These are phyloP conservation scores for Furcasterigmium sp. DNA, from an alignment of 2,329 filamentous ascomycete genomes.

Conservation along the genomic window DNA sequence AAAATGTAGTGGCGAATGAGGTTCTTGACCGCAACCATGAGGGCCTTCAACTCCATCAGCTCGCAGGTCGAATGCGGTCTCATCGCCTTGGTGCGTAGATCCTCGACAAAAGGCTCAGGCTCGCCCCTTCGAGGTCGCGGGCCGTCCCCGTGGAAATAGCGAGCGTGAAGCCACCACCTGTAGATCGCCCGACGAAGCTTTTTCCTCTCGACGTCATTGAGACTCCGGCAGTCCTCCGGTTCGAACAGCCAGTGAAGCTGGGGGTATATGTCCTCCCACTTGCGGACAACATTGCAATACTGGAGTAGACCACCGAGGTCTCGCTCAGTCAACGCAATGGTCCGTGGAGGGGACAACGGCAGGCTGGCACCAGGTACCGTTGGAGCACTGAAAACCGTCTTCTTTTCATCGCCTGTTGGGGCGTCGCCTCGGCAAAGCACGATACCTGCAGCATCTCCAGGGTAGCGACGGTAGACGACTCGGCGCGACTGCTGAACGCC, in stretches of 20 bases:
- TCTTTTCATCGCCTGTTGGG: background rate
- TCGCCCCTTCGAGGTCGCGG: slow-evolving; percentile 29
- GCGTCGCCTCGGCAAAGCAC: slow-evolving; percentile 9
- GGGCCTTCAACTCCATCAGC: slow-evolving; percentile 38
- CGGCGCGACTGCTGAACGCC: slow-evolving; percentile 31
- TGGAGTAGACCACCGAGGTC: slow-evolving; percentile 27
- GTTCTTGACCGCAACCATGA: slow-evolving; percentile 38
- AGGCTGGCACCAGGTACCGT: slow-evolving; percentile 3
- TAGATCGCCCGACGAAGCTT: slow-evolving; percentile 46
- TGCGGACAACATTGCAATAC: slow-evolving; percentile 28
- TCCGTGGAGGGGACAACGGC: slow-evolving; percentile 7
- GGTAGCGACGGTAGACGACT: slow-evolving; percentile 31
- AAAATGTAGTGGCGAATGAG: slow-evolving; percentile 40
- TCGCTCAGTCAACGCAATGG: slow-evolving; percentile 22
- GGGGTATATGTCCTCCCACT: slow-evolving; percentile 34
- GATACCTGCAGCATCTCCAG: slow-evolving; percentile 22
- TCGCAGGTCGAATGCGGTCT: slow-evolving; percentile 37
- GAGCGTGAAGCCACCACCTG: slow-evolving; percentile 49
- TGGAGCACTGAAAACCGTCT: too few relatives aligned
- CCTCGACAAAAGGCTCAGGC: slow-evolving; percentile 32
- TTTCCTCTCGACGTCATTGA: slow-evolving; percentile 35
- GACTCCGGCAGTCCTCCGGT: slow-evolving; percentile 37
- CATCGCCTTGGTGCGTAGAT: slow-evolving; percentile 36
- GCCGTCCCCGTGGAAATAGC: slow-evolving; percentile 43
- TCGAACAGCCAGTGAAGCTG: slow-evolving; percentile 41